Percentiles rank a stretch among this genome's conserved stretches.
Evolutionary conservation across 306 rosid species (phyloP).

Genomic region (Chamaecrista fasciculata): DNA sequence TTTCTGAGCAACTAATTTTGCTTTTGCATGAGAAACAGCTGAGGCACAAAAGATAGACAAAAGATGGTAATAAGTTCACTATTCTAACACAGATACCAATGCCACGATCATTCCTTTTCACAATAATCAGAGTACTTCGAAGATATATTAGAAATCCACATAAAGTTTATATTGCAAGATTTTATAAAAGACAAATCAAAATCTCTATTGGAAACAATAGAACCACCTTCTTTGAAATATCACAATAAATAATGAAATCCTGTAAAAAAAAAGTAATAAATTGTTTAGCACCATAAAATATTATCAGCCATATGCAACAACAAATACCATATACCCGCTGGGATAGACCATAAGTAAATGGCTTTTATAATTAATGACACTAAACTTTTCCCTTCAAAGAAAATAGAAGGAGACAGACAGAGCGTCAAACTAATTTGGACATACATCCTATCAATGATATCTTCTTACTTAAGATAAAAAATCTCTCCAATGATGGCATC

Average conservation of each 20-base stretch:
- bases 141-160: slow-evolving; percentile 9
- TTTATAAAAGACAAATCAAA: slow-evolving; percentile 4
- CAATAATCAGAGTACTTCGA: slow-evolving; percentile 18
- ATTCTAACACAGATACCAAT: no score
- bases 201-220: not conserved
- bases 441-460: not conserved
- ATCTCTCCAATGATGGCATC: not conserved
- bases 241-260: not conserved
- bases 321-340: not conserved
- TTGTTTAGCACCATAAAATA: not conserved
- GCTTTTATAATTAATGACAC: not conserved
- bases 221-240: not conserved
- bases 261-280: not conserved
- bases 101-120: slow-evolving; percentile 13
- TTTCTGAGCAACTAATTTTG: slow-evolving; percentile 75
- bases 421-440: no score
- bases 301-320: not conserved
- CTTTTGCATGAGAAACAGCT: slow-evolving; percentile 64
- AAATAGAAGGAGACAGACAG: not conserved
- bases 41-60: slow-evolving; percentile 15
- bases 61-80: no score
- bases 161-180: not conserved
- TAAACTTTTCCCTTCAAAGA: not conserved
- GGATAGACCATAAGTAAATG: not conserved
- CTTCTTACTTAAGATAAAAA: slow-evolving; percentile 1